Evolutionary conservation across 2,329 filamentous ascomycete species (phyloP).

Genomic region (Verticillium longisporum): DNA sequence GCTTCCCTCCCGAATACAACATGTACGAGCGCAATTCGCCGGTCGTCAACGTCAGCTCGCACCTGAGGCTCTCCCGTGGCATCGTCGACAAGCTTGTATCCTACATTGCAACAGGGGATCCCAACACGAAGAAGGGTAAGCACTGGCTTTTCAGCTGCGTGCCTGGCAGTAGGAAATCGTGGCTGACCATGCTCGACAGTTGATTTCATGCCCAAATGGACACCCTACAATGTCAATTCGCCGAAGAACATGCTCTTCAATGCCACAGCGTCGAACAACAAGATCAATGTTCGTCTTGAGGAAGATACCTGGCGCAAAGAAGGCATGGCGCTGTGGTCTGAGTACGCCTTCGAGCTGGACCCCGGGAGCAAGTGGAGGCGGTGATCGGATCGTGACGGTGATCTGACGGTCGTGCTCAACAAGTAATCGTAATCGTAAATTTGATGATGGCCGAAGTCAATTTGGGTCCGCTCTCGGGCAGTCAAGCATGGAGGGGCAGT

Average conservation of each 20-base stretch:
- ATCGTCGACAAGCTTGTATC: slow-evolving; percentile 11
- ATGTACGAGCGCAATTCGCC: slow-evolving; percentile 11
- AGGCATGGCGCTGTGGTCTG: slow-evolving; percentile 3
- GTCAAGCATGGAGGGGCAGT: no score
- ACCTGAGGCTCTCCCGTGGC: slow-evolving; percentile 7
- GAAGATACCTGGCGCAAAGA: slow-evolving; percentile 9
- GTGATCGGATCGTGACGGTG: not conserved
- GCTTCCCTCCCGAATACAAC: slow-evolving; percentile 9
- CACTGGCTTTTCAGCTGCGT: not conserved
- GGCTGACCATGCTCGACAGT: not conserved
- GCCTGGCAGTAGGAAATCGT: not conserved
- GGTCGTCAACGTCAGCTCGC: slow-evolving; percentile 8
- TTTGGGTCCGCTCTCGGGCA: no score
- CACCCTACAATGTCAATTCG: slow-evolving; percentile 7
- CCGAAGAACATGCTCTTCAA: slow-evolving; percentile 13
- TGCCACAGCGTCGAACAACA: slow-evolving; percentile 9
- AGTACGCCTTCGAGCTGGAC: slow-evolving; percentile 1
- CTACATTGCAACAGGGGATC: slow-evolving; percentile 11
- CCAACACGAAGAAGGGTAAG: slow-evolving; percentile 7
- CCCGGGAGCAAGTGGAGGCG: slow-evolving; percentile 1
- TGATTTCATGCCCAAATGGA: slow-evolving; percentile 9
- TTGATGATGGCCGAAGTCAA: not conserved
- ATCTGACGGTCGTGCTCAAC: not conserved
- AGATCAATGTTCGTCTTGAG: slow-evolving; percentile 11
- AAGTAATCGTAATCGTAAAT: not conserved